Evolutionary conservation across 192 early-diverging fungal genomes (phyloP).

Genomic region (Chytriomyces confervae): DNA sequence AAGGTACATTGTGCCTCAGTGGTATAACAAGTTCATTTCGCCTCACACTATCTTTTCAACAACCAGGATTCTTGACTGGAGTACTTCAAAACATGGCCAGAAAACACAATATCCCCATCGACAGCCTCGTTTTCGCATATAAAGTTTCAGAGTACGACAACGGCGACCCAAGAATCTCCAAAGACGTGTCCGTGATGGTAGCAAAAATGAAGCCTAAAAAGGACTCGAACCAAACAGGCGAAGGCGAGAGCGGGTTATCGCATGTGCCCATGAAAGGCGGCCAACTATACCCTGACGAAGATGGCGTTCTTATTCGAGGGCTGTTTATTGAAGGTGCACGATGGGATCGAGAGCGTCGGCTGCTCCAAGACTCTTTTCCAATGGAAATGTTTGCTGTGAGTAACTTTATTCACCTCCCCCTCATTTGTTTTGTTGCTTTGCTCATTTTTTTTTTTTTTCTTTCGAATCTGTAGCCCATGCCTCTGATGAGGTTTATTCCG

Average conservation of each 20-base stretch:
- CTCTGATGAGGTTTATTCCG: constrained; percentile 62
- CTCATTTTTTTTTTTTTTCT: constrained; percentile 4
- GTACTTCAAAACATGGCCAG: constrained; percentile 68
- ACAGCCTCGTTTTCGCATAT: constrained; percentile 58
- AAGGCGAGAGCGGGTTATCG: neutral
- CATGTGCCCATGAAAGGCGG: neutral
- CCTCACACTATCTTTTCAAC: neutral
- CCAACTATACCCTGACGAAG: constrained; percentile 40
- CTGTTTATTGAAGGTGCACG: constrained; percentile 66
- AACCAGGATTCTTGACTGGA: constrained; percentile 60
- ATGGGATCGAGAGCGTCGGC: constrained; percentile 59
- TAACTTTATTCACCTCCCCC: neutral
- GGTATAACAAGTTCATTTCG: neutral
- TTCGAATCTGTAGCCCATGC: constrained; percentile 51
- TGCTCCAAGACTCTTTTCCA: constrained; percentile 64
- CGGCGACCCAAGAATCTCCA: constrained; percentile 33
- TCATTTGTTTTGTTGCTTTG: neutral
- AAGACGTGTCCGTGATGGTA: constrained; percentile 25
- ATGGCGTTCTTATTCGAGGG: constrained; percentile 63
- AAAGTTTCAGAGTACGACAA: constrained; percentile 54
- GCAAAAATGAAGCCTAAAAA: constrained; percentile 2
- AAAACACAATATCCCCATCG: constrained; percentile 65
- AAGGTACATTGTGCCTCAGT: constrained; percentile 44
- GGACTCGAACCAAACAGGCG: neutral
- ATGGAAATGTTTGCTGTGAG: constrained; percentile 72